Base-by-base conservation (phyloP, 139 green algal genomes). In the Yamagishiella unicocca region DNA sequence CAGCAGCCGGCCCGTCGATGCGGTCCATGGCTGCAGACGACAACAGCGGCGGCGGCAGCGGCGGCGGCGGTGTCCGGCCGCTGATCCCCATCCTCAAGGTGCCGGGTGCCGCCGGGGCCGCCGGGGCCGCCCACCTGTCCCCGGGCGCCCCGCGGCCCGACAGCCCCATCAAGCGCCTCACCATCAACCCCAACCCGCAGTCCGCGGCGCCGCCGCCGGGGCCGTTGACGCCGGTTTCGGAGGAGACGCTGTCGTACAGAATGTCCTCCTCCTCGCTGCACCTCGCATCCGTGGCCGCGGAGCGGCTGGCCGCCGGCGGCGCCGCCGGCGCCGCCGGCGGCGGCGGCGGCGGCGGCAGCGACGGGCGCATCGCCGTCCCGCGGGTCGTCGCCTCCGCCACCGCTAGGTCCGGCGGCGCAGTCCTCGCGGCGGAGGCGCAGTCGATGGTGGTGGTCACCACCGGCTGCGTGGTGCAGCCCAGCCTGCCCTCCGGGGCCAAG, bases 11-110 rank as follows among this genome's bases (percentile, higher is more conserved):
- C 43, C 2, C 22, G 43, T 62, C 72, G 25, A 45, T 37, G 38
- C 70, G 70, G 21, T 55, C 70, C 70, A 17, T 25, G 45, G 22
- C 4, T 8, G 43, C 43, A 27, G 29, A 27, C 17, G 37, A 12
- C 38, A 29, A 25, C 74, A 50, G 14, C 27, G 54, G 53, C 54
- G 31, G 35, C 10, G 58, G 58, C 25, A 58, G 38, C 78, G 61
- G 42, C 40, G 61, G 62, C 80, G 64, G 62, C 25, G 31, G 64
- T 24, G 43, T 19, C 80, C 8, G 19, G 31, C 43, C 80, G n/a
- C n/a, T 86, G 24, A 64, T 86, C 21, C 80, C 80, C 0, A 86
- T 86, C 42, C 80, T 86, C 35, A 77, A 77, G 64, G 42, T 62
- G 12, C 31, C 46, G 0, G 77, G n/a, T n/a, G 38, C 31, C 9